Evolutionary conservation across 176 grass and related monocot genomes (phyloP), one percentile per base, ranked within the genome.

Genomic region (Ensete glaucum): DNA sequence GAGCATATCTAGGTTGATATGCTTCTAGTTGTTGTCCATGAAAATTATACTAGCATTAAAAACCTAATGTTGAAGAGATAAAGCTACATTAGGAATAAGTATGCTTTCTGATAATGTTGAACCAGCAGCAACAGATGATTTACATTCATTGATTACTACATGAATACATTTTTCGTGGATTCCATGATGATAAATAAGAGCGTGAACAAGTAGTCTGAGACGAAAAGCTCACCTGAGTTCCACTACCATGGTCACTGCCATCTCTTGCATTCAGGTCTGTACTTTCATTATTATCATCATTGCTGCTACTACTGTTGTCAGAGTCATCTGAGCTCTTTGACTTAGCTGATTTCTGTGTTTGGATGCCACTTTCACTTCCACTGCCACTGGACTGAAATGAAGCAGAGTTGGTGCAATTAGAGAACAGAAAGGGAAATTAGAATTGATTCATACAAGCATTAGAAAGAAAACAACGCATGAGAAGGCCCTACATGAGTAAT

Each of bases 171-270:
- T 43, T 43, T 43, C 4, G 0, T 43, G 34, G 0, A 3, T 43
- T 15, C 53, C 4, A 67, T 53, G 50, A 81, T 49, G 54, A 65
- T 84, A 81, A 67, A 55, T 17, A 29, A 56, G 56, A 25, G n/a
- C 23, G 34, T 43, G 4, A 43, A 34, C 34, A 43, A 43, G 34
- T 43, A 43, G 34, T 43, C 34, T 43, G 34, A 14, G 26, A 76
- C 24, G 83, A 79, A 54, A 69, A 2, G 59, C 67, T 10, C 90
- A 96, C 93, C 82, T 96, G 89, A 81, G 87, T 92, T 67, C 83
- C 89, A 53, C 93, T 96, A 51, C 87, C 93, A 85, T 88, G 86
- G 75, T 92, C 93, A 71, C 89, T 92, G 70, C 81, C 89, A 86
- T 92, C 87, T 54, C 83, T 90, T 74, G 81, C 85, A 79, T 90